phyloP scores from a whole-genome alignment of 2,329 filamentous ascomycete genomes.

The Pseudopyricularia javanii region DNA sequence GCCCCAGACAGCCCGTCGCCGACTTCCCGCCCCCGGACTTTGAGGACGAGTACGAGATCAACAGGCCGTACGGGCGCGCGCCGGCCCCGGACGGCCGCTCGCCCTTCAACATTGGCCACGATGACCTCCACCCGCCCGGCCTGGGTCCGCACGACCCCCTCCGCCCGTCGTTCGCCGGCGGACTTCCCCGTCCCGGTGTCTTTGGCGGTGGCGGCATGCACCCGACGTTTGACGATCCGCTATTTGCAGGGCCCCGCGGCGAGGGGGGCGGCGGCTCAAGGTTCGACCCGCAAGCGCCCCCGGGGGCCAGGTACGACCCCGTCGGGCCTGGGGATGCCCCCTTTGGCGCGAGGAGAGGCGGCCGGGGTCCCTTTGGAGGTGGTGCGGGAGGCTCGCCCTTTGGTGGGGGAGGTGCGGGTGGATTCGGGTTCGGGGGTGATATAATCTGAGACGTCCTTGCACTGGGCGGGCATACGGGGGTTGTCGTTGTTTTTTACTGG shows the following conservation, averaged over 20 bases:
- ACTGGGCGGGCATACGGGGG: not conserved
- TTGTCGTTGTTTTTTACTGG: not conserved
- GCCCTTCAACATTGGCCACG: slow-evolving; percentile 63
- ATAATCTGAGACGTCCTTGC: slow-evolving; percentile 14
- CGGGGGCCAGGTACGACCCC: slow-evolving; percentile 87
- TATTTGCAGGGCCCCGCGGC: slow-evolving; percentile 54
- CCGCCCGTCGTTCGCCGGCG: slow-evolving; percentile 50
- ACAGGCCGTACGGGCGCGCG: slow-evolving; percentile 39
- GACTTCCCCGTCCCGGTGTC: slow-evolving; percentile 22
- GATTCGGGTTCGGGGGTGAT: slow-evolving; percentile 14
- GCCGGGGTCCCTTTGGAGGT: slow-evolving; percentile 17
- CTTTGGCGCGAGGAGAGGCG: slow-evolving; percentile 3
- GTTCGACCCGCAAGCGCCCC: slow-evolving; percentile 64
- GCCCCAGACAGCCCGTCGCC: slow-evolving; percentile 40
- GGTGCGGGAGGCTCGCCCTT: slow-evolving; percentile 3
- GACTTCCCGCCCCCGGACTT: slow-evolving; percentile 83
- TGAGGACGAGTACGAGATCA: slow-evolving; percentile 83
- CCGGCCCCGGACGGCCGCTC: slow-evolving; percentile 30
- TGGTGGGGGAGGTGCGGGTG: slow-evolving; percentile 7
- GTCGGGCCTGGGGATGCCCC: slow-evolving; percentile 49
- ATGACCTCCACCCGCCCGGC: slow-evolving; percentile 79
- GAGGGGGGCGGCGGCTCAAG: slow-evolving; percentile 29
- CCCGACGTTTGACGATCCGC: slow-evolving; percentile 83
- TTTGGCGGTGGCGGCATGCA: slow-evolving; percentile 80
- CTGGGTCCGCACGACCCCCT: slow-evolving; percentile 79